Base-by-base conservation (phyloP, 768 basidiomycete genomes). In the Coprinopsis marcescibilis region DNA sequence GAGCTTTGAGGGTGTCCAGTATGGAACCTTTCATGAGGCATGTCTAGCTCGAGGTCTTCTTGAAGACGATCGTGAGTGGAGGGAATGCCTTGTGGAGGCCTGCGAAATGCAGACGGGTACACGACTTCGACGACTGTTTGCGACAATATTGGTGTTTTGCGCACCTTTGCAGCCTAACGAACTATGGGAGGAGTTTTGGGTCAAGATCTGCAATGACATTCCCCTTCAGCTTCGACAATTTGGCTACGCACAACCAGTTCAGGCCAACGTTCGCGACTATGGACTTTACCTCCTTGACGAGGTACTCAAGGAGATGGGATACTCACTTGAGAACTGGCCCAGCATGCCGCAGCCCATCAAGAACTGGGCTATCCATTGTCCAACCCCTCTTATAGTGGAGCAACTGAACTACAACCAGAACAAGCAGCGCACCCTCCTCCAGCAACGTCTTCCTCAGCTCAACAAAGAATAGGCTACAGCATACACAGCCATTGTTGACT, bases 31-130 rank as follows among this genome's bases (percentile, higher is more conserved):
- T 41, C 55, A 65, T 37, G 67, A 58, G 0, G 73, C 73, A 2
- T 79, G 74, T 45, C 23, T 63, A 15, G 67, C 68, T 14, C 45
- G 49, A 2, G 73, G 72, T 0, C 62, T 78, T 0, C 57, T 78
- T 0, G 62, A 75, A n/a, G 68, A 76, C 62, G 70, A 78, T 56
- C 53, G 57, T 0, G 75, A 78, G 51, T 78, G 71, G 71, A 8
- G 54, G 0, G 49, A 54, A 2, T 75, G 72, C 46, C 51, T 58
- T 62, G 49, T 57, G 15, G 73, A 75, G 36, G 76, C 72, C 0
- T 27, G 52, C 5, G 14, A 21, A 1, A 70, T 75, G 54, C 64
- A 71, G 26, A 66, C 65, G 3, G 76, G 73, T 0, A 2, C 6
- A 19, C 54, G 45, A 1, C 58, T 75, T 0, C 61, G 67, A 1